A percentile compares a stretch with the other conserved stretches of the same genome.
phyloP scores from a whole-genome alignment of 805 yeast species.

The Starmerella apis region DNA sequence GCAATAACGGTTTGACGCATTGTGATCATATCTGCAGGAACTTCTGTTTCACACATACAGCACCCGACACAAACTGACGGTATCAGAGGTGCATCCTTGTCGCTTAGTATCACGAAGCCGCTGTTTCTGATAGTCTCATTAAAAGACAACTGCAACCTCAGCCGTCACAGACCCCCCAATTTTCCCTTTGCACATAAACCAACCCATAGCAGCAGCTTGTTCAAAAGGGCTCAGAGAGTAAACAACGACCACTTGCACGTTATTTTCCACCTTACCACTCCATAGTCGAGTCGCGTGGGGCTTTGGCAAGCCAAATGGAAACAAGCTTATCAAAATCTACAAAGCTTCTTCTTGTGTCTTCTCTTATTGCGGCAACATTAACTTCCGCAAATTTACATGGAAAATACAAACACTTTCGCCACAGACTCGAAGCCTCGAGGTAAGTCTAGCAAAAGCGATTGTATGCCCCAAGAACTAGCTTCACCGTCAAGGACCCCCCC shows the following conservation, averaged over 20 bases:
- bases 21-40: constrained; percentile 4
- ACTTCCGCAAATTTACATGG: background rate
- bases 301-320: constrained; percentile 1
- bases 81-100: constrained; percentile 5
- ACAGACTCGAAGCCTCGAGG: background rate
- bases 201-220: background rate
- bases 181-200: background rate
- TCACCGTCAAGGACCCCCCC: background rate
- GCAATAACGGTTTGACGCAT: background rate
- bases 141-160: background rate
- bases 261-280: background rate
- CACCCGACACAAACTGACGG: background rate
- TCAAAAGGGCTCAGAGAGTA: background rate
- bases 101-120: constrained; percentile 6
- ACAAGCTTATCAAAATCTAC: background rate
- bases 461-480: background rate
- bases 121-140: constrained; percentile 1
- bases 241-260: background rate
- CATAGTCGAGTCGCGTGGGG: background rate
- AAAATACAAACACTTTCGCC: background rate
- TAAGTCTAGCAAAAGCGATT: background rate
- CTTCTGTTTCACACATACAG: constrained; percentile 4
- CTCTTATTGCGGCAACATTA: background rate
- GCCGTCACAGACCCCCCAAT: background rate
- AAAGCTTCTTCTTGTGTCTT: background rate